These are phyloP conservation scores for Lachancea meyersii DNA, from an alignment of 805 yeast species.

Conservation along the genomic window DNA sequence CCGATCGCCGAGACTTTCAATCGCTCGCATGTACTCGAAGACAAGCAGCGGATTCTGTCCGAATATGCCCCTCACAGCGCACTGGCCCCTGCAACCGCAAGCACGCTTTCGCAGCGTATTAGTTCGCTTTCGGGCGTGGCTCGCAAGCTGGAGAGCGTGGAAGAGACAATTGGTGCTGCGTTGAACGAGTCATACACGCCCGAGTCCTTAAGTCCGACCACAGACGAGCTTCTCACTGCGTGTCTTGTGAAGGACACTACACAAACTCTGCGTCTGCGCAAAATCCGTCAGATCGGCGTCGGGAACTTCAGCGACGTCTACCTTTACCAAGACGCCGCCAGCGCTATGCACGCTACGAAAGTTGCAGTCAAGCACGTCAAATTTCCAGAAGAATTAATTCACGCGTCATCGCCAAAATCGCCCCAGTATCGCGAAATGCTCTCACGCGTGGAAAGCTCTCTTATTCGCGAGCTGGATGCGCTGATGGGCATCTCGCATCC, in stretches of 20 bases:
- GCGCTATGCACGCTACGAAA: too few species aligned
- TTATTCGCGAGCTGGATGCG: constrained; percentile 69
- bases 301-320: constrained; percentile 69
- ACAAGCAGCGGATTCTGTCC: constrained; percentile 16
- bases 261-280: constrained; percentile 30
- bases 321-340: constrained; percentile 41
- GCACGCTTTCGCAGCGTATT: constrained; percentile 11
- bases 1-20: constrained; percentile 1
- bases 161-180: background rate
- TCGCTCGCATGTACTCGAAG: constrained; percentile 5
- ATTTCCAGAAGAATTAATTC: constrained; percentile 32
- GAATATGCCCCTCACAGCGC: constrained; percentile 12
- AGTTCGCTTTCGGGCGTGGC: constrained; percentile 7
- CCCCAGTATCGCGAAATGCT: constrained; percentile 39
- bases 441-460: constrained; percentile 52
- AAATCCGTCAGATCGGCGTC: constrained; percentile 45
- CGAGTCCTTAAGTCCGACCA: constrained; percentile 3
- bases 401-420: constrained; percentile 33
- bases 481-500: constrained; percentile 58
- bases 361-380: constrained; percentile 70
- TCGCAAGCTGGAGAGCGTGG: constrained; percentile 2
- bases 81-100: constrained; percentile 2
- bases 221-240: constrained; percentile 17
- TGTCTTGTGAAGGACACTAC: constrained; percentile 15
- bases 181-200: background rate